Evolutionary conservation across 1,284 basidiomycete species (phyloP).

Genomic region (Phenoliferia sp.): DNA sequence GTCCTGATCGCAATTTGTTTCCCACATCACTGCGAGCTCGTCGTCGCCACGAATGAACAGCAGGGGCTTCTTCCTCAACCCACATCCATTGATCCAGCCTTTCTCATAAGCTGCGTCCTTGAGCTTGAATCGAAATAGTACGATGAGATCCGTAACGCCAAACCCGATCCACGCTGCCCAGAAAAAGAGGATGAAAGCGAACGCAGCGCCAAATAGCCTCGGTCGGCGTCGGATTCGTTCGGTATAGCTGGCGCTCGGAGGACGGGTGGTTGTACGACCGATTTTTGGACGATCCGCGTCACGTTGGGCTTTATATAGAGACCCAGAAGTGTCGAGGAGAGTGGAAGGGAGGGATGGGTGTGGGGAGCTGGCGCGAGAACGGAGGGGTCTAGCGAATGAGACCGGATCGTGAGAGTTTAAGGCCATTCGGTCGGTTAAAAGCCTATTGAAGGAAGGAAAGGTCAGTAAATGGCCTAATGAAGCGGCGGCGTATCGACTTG

Average conservation of each 20-base stretch:
- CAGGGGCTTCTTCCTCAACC: slow-evolving; percentile 33
- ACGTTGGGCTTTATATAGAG: not conserved
- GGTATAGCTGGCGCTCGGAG: not conserved
- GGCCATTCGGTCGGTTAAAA: no score
- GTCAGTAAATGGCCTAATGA: no score
- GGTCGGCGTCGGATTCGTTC: not conserved
- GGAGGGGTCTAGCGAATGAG: no score
- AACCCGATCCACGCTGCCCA: not conserved
- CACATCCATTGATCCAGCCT: slow-evolving; percentile 20
- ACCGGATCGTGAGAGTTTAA: no score
- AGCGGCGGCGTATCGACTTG: no score
- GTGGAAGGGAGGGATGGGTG: not conserved
- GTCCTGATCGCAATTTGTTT: slow-evolving; percentile 21
- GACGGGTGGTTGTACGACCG: not conserved
- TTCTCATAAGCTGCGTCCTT: slow-evolving; percentile 20
- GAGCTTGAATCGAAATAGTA: slow-evolving; percentile 30
- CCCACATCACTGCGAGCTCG: slow-evolving; percentile 33
- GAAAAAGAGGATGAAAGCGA: not conserved
- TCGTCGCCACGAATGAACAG: slow-evolving; percentile 29
- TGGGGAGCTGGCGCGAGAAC: not conserved
- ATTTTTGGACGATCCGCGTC: not conserved
- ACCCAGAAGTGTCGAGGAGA: not conserved
- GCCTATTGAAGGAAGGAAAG: no score
- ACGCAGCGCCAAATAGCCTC: not conserved
- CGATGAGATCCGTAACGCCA: slow-evolving; percentile 4